Evolutionary conservation across 2,329 filamentous ascomycete genomes (phyloP), one percentile per base, ranked within the genome.

Genomic region (Diaporthe ilicicola): DNA sequence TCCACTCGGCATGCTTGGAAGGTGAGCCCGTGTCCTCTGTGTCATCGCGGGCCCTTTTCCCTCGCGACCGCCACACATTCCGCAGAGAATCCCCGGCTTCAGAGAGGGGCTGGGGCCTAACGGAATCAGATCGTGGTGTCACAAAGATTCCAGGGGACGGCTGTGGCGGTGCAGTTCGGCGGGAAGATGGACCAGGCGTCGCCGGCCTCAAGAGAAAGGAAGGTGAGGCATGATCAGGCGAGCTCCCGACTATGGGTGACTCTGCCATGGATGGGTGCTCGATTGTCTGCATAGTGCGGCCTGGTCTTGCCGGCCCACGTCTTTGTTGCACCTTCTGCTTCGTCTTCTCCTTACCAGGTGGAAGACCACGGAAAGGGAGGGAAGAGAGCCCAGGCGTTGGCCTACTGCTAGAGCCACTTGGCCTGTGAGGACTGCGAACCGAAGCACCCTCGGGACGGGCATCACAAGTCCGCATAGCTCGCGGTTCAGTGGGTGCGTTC

Each of bases 281-380:
- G 7, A 68, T 4, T 2, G 53, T 59, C 54, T 68, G 66, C 66
- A 68, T 68, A 6, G 27, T 51, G 42, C 66, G 66, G 32, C 66
- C 66, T 22, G 17, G 53, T 34, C 66, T 53, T 2, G 66, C 66
- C 24, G 66, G 66, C 5, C 53, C 66, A 22, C 53, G 42, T 42
- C 66, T 68, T 42, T 51, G 53, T 5, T 68, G 15, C 1, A 17
- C 32, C 10, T 50, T 42, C 22, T 59, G 29, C 15, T 44, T 42
- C 17, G 12, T 42, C n/a, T 12, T 15, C 34, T 50, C 24, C 17
- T 42, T 59, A 29, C 12, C 22, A 5, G 44, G 22, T 22, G 42
- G 42, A 9, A 56, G n/a, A n/a, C 42, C 53, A 6, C 55, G 53
- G 22, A 24, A 59, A 50, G 66, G 29, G n/a, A 50, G 46, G 17